Evolutionary conservation across 129 eudicot genomes (phyloP).

Genomic region (Rutidosis leptorrhynchoides): DNA sequence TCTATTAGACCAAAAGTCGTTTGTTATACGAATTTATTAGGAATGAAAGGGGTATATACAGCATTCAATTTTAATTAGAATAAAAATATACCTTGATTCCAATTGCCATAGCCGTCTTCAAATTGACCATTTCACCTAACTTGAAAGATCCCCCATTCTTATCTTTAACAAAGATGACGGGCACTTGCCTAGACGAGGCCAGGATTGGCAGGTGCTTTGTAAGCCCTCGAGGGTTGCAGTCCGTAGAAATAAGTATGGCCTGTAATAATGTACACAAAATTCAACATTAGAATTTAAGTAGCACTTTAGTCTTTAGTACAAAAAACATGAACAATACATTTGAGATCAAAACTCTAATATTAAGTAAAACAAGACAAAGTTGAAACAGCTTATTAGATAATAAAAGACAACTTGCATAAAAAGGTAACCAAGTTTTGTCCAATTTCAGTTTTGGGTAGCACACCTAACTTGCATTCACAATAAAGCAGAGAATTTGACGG

Average conservation of each 20-base stretch:
- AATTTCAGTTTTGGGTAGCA: background rate
- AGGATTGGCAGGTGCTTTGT: slow-evolving; percentile 67
- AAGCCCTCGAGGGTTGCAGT: slow-evolving; percentile 75
- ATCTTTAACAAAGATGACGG: slow-evolving; percentile 64
- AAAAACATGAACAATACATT: background rate
- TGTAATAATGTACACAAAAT: slow-evolving; percentile 19
- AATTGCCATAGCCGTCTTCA: slow-evolving; percentile 78
- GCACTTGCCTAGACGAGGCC: slow-evolving; percentile 73
- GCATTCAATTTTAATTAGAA: no score
- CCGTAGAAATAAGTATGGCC: slow-evolving; percentile 77
- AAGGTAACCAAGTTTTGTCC: background rate
- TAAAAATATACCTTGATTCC: slow-evolving; percentile 91
- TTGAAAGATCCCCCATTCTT: slow-evolving; percentile 60
- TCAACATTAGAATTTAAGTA: background rate
- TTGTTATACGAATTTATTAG: background rate
- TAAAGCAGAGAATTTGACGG: background rate
- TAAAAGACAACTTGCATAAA: background rate
- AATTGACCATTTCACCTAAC: slow-evolving; percentile 67
- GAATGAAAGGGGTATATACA: background rate
- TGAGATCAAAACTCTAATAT: background rate
- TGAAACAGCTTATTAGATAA: background rate
- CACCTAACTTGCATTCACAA: background rate
- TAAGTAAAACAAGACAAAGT: background rate
- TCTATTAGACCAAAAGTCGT: background rate
- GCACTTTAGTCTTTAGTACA: background rate